Conservation (phyloP, 768 basidiomycete genomes). For the Tricholoma matsutake region DNA sequence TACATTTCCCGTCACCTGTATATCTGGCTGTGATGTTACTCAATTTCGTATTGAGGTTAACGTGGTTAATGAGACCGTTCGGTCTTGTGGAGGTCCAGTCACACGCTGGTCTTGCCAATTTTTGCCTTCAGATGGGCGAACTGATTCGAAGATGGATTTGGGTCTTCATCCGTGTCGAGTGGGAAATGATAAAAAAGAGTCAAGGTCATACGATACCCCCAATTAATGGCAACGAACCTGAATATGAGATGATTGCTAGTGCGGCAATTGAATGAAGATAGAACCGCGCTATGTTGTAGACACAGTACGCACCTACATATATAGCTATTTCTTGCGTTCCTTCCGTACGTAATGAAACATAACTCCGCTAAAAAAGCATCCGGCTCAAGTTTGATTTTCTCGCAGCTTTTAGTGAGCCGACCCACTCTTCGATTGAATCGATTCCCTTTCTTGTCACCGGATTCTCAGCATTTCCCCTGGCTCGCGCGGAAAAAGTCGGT, state of each 20-base stretch:
- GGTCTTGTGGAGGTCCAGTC: slow-evolving; percentile 76
- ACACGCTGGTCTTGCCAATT: slow-evolving; percentile 80
- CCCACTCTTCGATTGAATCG: too few species aligned
- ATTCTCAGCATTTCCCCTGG: neutral
- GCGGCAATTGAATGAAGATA: slow-evolving; percentile 22
- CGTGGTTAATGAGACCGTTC: slow-evolving; percentile 90
- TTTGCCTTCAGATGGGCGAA: slow-evolving; percentile 90
- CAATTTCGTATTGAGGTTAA: slow-evolving; percentile 86
- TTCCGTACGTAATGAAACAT: too few species aligned
- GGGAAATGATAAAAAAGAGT: slow-evolving; percentile 78
- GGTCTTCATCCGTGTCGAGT: slow-evolving; percentile 96
- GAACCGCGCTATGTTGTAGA: slow-evolving; percentile 10
- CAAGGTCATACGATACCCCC: slow-evolving; percentile 28
- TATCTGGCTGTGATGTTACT: slow-evolving; percentile 83
- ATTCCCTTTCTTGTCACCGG: neutral
- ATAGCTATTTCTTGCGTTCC: neutral
- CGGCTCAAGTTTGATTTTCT: too few species aligned
- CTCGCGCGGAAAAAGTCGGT: slow-evolving; percentile 2
- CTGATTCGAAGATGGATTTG: slow-evolving; percentile 93
- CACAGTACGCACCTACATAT: neutral
- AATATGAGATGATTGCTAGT: slow-evolving; percentile 41
- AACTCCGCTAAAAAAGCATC: too few species aligned
- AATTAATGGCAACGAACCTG: slow-evolving; percentile 32
- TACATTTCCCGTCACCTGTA: slow-evolving; percentile 76
- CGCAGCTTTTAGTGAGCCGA: too few species aligned